phyloP scores from a whole-genome alignment of 2,329 filamentous ascomycete species.

The Paraphoma sp. region DNA sequence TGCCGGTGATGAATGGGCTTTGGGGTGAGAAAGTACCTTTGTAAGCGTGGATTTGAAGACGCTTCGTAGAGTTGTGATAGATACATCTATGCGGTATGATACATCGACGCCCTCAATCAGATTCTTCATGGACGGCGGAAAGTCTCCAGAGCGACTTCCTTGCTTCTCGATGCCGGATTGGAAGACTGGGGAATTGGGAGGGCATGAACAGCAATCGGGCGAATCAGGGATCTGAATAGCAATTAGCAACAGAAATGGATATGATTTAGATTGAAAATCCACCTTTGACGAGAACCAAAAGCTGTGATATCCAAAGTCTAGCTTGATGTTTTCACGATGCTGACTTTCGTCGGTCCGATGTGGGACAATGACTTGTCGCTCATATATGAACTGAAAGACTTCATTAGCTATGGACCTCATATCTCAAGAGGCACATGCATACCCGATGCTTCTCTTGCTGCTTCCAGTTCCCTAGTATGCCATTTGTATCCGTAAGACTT shows the following conservation, averaged over 20 bases:
- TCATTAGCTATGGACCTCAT: not conserved
- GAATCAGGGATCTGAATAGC: slow-evolving; percentile 10
- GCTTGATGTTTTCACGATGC: not conserved
- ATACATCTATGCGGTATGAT: slow-evolving; percentile 14
- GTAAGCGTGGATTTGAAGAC: slow-evolving; percentile 16
- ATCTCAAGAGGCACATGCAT: not conserved
- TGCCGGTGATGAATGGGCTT: slow-evolving; percentile 5
- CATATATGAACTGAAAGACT: not conserved
- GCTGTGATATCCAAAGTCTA: not conserved
- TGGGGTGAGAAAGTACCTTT: not conserved
- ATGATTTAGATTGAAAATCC: not conserved
- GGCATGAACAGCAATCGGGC: slow-evolving; percentile 13
- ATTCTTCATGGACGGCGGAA: slow-evolving; percentile 15
- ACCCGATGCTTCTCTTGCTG: not conserved
- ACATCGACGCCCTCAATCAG: slow-evolving; percentile 9
- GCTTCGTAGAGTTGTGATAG: slow-evolving; percentile 11
- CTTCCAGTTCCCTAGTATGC: not conserved
- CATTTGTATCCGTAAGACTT: not conserved
- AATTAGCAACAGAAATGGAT: not conserved
- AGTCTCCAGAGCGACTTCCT: not conserved
- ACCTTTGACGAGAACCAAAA: not conserved
- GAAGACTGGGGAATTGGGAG: slow-evolving; percentile 8
- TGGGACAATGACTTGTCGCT: not conserved
- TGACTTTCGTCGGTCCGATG: not conserved
- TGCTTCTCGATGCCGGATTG: not conserved